Conservation (phyloP, 2,329 filamentous ascomycete species). For the Fusarium kyushuense region DNA sequence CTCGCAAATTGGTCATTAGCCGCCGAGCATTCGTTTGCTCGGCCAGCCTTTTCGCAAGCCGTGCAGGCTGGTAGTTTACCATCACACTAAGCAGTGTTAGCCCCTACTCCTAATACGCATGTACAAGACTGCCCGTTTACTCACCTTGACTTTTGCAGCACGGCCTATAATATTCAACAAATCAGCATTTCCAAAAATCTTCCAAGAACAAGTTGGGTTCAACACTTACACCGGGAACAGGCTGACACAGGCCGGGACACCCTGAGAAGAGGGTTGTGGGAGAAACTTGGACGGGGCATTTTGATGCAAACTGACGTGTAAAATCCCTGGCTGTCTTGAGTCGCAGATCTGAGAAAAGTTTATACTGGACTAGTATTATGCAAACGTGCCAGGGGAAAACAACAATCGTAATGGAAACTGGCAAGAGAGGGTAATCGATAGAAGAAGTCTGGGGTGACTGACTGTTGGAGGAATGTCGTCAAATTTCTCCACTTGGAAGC, state of each 20-base stretch:
- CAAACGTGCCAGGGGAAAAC: not conserved
- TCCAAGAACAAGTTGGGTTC: not conserved
- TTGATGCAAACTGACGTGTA: slow-evolving; percentile 20
- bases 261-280: slow-evolving; percentile 71
- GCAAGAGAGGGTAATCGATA: slow-evolving; percentile 28
- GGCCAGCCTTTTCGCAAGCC: slow-evolving; percentile 91
- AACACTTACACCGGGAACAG: slow-evolving; percentile 75
- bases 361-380: not conserved
- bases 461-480: slow-evolving; percentile 42
- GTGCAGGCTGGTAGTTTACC: slow-evolving; percentile 95
- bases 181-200: slow-evolving; percentile 6
- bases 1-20: slow-evolving; percentile 96
- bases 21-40: slow-evolving; percentile 88
- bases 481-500: slow-evolving; percentile 45
- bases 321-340: not conserved
- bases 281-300: slow-evolving; percentile 63
- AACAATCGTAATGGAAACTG: slow-evolving; percentile 10
- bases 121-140: not conserved
- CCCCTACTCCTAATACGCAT: not conserved
- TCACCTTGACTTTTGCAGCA: slow-evolving; percentile 89
- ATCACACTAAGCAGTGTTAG: slow-evolving; percentile 74
- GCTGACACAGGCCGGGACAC: slow-evolving; percentile 85
- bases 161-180: slow-evolving; percentile 63
- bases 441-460: slow-evolving; percentile 27
- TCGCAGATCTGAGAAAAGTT: not conserved